Evolutionary conservation across 1,284 basidiomycete species (phyloP).

Genomic region (Puccinia brachypodii): DNA sequence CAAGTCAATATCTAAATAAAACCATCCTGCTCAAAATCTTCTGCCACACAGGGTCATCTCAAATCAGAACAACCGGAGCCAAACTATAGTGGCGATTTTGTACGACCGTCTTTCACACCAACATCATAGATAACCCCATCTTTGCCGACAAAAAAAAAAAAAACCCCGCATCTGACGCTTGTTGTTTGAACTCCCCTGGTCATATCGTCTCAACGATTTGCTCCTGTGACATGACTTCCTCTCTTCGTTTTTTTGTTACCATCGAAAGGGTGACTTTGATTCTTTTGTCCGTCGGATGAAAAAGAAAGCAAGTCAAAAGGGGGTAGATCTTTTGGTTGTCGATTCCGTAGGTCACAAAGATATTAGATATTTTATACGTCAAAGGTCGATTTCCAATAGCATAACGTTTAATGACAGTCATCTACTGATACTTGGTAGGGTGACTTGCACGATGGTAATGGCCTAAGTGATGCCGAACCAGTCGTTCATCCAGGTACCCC

Average conservation of each 20-base stretch:
- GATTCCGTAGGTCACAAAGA: slow-evolving; percentile 52
- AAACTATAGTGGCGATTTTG: slow-evolving; percentile 51
- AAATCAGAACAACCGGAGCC: slow-evolving; percentile 56
- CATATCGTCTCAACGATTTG: neutral
- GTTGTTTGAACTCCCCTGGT: neutral
- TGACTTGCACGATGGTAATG: slow-evolving; percentile 55
- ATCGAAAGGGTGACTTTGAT: slow-evolving; percentile 56
- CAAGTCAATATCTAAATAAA: neutral
- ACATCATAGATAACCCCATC: neutral
- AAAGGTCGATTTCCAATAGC: neutral
- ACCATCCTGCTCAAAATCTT: neutral
- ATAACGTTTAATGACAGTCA: neutral
- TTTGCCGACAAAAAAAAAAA: neutral
- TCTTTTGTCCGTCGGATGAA: slow-evolving; percentile 56
- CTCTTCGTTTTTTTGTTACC: too few species aligned
- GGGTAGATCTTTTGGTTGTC: slow-evolving; percentile 56
- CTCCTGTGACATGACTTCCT: too few species aligned
- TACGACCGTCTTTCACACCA: neutral
- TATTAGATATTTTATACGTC: too few species aligned
- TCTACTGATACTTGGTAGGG: slow-evolving; percentile 48
- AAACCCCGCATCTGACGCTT: neutral
- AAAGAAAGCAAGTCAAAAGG: slow-evolving; percentile 51
- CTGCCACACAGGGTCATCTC: slow-evolving; percentile 52
- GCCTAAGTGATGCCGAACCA: slow-evolving; percentile 54
- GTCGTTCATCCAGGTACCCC: slow-evolving; percentile 39